These are phyloP conservation scores for Ogataea pilisensis DNA, from an alignment of 805 yeast species.

Conservation along the genomic window DNA sequence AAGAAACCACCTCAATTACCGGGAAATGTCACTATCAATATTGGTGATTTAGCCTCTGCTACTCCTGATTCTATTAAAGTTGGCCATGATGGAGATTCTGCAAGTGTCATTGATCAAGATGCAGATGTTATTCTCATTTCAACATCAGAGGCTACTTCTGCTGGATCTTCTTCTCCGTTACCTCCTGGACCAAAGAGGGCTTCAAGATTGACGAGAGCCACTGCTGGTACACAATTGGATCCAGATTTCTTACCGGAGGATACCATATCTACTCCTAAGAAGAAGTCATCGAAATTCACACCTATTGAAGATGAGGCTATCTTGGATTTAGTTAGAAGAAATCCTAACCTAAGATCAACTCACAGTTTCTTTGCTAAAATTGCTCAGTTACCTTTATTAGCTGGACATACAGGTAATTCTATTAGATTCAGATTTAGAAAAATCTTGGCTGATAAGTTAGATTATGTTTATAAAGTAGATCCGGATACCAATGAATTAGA, in stretches of 20 bases:
- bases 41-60: conserved; percentile 20
- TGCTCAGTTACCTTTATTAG: conserved; percentile 43
- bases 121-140: too few relatives aligned
- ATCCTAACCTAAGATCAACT: conserved; percentile 64
- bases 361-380: conserved; percentile 64
- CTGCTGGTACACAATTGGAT: not conserved
- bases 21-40: conserved; percentile 19
- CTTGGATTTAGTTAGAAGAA: conserved; percentile 60
- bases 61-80: not conserved
- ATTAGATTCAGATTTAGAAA: conserved; percentile 60
- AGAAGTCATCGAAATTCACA: conserved; percentile 45
- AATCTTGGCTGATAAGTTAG: conserved; percentile 37
- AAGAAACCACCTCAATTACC: conserved; percentile 23
- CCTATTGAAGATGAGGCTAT: conserved; percentile 62
- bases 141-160: too few relatives aligned
- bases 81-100: too few relatives aligned
- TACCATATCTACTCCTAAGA: conserved; percentile 31
- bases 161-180: not conserved
- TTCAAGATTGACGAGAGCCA: not conserved
- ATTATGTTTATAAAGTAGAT: conserved; percentile 47
- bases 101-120: too few relatives aligned
- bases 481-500: conserved; percentile 37
- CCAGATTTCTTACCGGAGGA: not conserved
- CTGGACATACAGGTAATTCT: conserved; percentile 72
- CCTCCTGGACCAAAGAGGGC: not conserved